Conservation (phyloP, 805 yeast genomes). For the Myxozyma neotropica region DNA sequence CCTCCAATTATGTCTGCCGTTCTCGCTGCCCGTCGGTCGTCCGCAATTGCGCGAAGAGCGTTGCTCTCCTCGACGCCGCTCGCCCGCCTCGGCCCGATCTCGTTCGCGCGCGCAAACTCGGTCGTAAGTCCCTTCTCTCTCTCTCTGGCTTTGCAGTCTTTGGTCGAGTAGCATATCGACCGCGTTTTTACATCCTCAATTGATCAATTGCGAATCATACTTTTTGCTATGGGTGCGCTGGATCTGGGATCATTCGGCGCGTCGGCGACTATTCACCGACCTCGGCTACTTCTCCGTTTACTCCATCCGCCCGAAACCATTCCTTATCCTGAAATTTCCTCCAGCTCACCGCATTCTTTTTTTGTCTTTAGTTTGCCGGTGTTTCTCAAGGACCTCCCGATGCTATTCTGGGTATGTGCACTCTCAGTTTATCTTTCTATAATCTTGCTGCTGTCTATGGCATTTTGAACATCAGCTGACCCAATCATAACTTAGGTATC, state of each 20-base stretch:
- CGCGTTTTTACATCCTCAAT: too few relatives aligned
- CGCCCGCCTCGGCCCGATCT: not conserved
- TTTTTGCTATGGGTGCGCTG: too few relatives aligned
- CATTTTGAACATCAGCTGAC: not conserved
- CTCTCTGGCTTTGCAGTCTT: too few relatives aligned
- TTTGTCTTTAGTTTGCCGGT: slow-evolving; percentile 40
- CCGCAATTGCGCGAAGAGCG: slow-evolving; percentile 6
- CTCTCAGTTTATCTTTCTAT: too few relatives aligned
- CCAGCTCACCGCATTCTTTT: not conserved
- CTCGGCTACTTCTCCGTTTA: not conserved
- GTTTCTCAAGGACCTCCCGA: slow-evolving; percentile 76
- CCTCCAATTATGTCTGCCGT: slow-evolving; percentile 7
- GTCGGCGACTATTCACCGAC: too few relatives aligned
- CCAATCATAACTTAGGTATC: slow-evolving; percentile 55
- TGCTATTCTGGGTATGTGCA: slow-evolving; percentile 55
- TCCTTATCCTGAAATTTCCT: not conserved
- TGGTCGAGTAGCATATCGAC: too few relatives aligned
- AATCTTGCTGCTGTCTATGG: too few relatives aligned
- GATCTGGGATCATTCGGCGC: too few relatives aligned
- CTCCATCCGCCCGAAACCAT: not conserved
- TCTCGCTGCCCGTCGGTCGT: slow-evolving; percentile 1
- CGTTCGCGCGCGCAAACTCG: slow-evolving; percentile 13
- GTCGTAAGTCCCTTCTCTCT: slow-evolving; percentile 27
- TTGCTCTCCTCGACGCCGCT: slow-evolving; percentile 7
- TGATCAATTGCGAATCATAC: too few relatives aligned